These are phyloP conservation scores for Ustilago sp. DNA, from an alignment of 1,284 basidiomycete genomes.

Conservation along the genomic window DNA sequence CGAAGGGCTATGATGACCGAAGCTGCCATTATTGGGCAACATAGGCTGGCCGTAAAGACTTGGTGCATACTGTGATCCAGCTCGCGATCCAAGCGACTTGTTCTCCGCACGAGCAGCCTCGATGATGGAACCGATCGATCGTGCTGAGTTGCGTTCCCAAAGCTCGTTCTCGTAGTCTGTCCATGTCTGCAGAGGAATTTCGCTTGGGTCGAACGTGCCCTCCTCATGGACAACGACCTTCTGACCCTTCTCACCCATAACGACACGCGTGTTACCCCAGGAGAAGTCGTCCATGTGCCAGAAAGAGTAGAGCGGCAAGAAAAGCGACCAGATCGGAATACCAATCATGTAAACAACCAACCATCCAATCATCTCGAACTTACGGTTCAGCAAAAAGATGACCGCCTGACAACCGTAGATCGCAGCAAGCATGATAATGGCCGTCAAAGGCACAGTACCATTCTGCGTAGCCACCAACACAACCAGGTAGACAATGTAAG, in stretches of 20 bases:
- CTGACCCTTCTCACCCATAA: constrained; percentile 90
- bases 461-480: constrained; percentile 58
- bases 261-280: constrained; percentile 89
- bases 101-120: constrained; percentile 54
- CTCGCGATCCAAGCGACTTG: constrained; percentile 53
- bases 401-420: constrained; percentile 80
- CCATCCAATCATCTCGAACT: constrained; percentile 69
- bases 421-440: constrained; percentile 89
- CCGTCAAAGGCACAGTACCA: constrained; percentile 72
- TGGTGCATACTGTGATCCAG: constrained; percentile 57
- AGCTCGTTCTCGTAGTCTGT: constrained; percentile 77
- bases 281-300: constrained; percentile 99
- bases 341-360: constrained; percentile 74
- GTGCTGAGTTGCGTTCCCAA: constrained; percentile 59
- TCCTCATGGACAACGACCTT: constrained; percentile 91
- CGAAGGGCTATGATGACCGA: constrained; percentile 56
- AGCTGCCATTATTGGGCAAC: constrained; percentile 42
- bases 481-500: constrained; percentile 74
- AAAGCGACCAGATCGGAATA: constrained; percentile 90
- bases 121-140: constrained; percentile 58
- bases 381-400: constrained; percentile 69
- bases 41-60: constrained; percentile 54
- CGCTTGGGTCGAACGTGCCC: constrained; percentile 90
- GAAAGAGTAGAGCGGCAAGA: constrained; percentile 95
- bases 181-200: constrained; percentile 98